These are phyloP conservation scores for Mortierella claussenii DNA, from an alignment of 192 early-diverging fungal species.

Conservation along the genomic window DNA sequence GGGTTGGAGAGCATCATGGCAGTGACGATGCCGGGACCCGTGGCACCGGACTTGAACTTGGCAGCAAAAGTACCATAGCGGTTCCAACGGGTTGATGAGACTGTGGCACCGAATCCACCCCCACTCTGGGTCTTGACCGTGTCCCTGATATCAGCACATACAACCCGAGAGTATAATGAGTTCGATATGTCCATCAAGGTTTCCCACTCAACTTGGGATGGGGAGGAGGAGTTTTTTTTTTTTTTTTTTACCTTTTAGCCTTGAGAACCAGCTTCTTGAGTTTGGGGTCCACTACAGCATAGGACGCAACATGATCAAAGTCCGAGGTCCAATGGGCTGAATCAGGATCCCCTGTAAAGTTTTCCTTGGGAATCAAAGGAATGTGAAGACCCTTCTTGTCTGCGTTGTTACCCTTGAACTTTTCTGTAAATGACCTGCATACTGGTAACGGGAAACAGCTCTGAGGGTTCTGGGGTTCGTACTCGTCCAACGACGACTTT, in stretches of 20 bases:
- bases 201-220: no score
- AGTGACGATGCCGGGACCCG: conserved; percentile 67
- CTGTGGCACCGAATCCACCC: conserved; percentile 67
- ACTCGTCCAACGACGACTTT: not conserved
- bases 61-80: conserved; percentile 69
- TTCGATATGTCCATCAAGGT: no score
- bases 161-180: not conserved
- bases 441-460: conserved; percentile 45
- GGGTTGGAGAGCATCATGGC: conserved; percentile 58
- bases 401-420: conserved; percentile 16
- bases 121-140: conserved; percentile 34
- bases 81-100: conserved; percentile 65
- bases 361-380: conserved; percentile 20
- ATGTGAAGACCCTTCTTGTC: conserved; percentile 12
- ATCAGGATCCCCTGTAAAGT: conserved; percentile 61
- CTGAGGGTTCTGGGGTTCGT: not conserved
- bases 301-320: conserved; percentile 59
- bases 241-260: conserved; percentile 46
- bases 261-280: conserved; percentile 14
- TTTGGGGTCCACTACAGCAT: conserved; percentile 40
- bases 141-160: conserved; percentile 10
- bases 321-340: conserved; percentile 60
- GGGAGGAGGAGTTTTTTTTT: not conserved
- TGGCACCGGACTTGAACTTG: conserved; percentile 60
- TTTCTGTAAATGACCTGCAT: conserved; percentile 30